Evolutionary conservation across 1,139 yeast genomes (phyloP).

Genomic region (Saccharomyces hybrid): DNA sequence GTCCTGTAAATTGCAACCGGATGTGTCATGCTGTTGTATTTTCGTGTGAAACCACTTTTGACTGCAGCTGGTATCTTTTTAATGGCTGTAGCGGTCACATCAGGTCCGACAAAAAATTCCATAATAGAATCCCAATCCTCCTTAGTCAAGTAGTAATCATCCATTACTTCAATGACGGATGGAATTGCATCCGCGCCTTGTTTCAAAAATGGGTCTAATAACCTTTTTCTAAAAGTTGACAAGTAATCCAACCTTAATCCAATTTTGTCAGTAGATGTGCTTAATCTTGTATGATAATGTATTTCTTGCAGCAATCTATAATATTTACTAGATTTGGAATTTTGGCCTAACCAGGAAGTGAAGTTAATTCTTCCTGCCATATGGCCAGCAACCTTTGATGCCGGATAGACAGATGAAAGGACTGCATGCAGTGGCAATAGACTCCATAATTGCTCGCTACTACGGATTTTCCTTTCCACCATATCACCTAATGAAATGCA

Average conservation of each 20-base stretch:
- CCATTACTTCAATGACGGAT: constrained; percentile 62
- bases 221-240: constrained; percentile 49
- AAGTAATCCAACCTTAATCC: constrained; percentile 76
- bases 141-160: constrained; percentile 71
- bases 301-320: constrained; percentile 75
- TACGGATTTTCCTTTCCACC: constrained; percentile 72
- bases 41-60: constrained; percentile 79
- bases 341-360: constrained; percentile 85
- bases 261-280: constrained; percentile 65
- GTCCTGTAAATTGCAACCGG: constrained; percentile 73
- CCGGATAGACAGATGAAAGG: constrained; percentile 78
- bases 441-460: constrained; percentile 94
- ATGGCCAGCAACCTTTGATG: constrained; percentile 68
- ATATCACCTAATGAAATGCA: constrained; percentile 75
- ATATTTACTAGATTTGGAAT: constrained; percentile 75
- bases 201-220: constrained; percentile 49
- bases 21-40: constrained; percentile 65
- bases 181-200: constrained; percentile 56
- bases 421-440: constrained; percentile 88
- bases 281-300: constrained; percentile 77
- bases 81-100: constrained; percentile 38
- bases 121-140: constrained; percentile 87
- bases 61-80: constrained; percentile 66
- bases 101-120: constrained; percentile 71
- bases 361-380: constrained; percentile 65